Conservation (phyloP, 352 stramenopile species). For the Phytophthora melonis region DNA sequence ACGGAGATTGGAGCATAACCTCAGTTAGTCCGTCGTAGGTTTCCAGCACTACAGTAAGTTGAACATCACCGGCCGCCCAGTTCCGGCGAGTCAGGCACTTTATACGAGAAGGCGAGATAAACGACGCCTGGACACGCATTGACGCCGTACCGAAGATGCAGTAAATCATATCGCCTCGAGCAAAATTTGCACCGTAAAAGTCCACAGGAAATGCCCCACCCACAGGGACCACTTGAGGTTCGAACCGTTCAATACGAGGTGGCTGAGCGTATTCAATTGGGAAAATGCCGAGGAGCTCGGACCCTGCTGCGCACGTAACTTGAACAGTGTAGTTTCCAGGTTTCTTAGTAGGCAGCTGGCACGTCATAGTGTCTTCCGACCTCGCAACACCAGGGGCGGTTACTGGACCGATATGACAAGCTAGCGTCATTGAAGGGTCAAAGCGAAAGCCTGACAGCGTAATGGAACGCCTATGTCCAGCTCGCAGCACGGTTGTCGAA, state of each 20-base stretch:
- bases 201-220: slow-evolving; percentile 30
- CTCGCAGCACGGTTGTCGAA: slow-evolving; percentile 22
- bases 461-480: slow-evolving; percentile 28
- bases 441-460: slow-evolving; percentile 41
- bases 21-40: slow-evolving; percentile 15
- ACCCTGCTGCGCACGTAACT: slow-evolving; percentile 29
- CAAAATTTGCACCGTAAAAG: slow-evolving; percentile 37
- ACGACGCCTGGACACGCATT: slow-evolving; percentile 22
- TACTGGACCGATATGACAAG: slow-evolving; percentile 28
- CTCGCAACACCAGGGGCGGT: slow-evolving; percentile 21
- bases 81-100: slow-evolving; percentile 36
- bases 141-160: slow-evolving; percentile 39
- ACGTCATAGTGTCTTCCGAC: slow-evolving; percentile 39
- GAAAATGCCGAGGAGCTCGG: slow-evolving; percentile 24
- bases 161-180: slow-evolving; percentile 31
- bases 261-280: slow-evolving; percentile 35
- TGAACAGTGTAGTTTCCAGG: slow-evolving; percentile 51
- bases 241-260: slow-evolving; percentile 28
- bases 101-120: slow-evolving; percentile 33
- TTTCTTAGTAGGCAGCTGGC: slow-evolving; percentile 32
- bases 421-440: slow-evolving; percentile 35
- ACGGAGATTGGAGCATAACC: slow-evolving; percentile 31
- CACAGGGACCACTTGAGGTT: slow-evolving; percentile 29
- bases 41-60: slow-evolving; percentile 33
- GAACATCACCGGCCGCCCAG: slow-evolving; percentile 12